Percentiles rank a stretch among this genome's conserved stretches.
These are phyloP conservation scores for Adansonia madagascariensis DNA, from an alignment of 441 rosid genomes.

Conservation along the genomic window DNA sequence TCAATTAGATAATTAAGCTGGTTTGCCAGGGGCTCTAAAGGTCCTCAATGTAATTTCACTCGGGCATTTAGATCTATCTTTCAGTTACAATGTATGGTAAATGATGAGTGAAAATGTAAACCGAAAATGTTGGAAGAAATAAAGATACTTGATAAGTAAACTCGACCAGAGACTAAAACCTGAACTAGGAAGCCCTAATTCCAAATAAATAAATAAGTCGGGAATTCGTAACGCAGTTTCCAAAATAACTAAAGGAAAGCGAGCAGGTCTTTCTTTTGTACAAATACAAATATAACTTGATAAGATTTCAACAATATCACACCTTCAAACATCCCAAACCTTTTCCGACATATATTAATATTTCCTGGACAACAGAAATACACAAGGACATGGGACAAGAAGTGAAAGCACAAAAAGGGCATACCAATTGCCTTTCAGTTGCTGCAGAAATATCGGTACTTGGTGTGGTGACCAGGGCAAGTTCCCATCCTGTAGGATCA, in stretches of 20 bases:
- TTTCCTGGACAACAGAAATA: background rate
- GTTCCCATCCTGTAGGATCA: constrained; percentile 96
- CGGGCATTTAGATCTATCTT: background rate
- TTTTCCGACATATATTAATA: background rate
- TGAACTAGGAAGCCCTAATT: background rate
- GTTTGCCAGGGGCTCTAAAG: background rate
- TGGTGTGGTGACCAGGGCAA: constrained; percentile 84
- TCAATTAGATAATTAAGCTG: background rate
- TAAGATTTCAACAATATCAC: background rate
- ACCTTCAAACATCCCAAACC: background rate
- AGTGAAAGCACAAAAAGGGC: constrained; percentile 17
- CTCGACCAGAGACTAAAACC: background rate
- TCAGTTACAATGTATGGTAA: background rate
- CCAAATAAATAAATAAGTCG: background rate
- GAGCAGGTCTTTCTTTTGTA: background rate
- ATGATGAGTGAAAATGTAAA: background rate
- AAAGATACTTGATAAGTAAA: background rate
- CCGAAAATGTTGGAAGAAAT: background rate
- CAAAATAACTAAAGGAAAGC: background rate
- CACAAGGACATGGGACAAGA: background rate
- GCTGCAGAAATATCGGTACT: constrained; percentile 71
- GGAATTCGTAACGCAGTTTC: background rate
- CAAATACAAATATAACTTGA: background rate
- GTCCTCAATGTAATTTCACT: background rate
- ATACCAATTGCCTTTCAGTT: constrained; percentile 88